Evolutionary conservation across 2,329 filamentous ascomycete species (phyloP).

Genomic region (Cyphellophora attinorum): DNA sequence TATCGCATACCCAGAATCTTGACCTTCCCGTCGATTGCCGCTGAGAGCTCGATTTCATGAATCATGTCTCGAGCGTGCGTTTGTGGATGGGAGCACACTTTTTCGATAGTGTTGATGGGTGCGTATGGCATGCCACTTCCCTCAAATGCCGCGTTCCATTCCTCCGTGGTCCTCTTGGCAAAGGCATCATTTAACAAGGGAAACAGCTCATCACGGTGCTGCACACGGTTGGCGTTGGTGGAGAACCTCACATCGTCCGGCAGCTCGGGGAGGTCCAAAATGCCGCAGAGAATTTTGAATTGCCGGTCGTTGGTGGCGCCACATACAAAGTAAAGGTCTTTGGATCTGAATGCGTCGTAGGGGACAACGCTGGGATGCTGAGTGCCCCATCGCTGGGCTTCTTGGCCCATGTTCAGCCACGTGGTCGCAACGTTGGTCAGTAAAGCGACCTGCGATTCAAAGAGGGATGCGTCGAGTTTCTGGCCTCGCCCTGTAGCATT

Average conservation of each 20-base stretch:
- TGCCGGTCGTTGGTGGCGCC: slow-evolving; percentile 65
- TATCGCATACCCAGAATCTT: slow-evolving; percentile 20
- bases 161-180: slow-evolving; percentile 25
- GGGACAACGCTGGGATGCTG: slow-evolving; percentile 39
- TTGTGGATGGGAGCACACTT: slow-evolving; percentile 36
- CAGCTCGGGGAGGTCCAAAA: slow-evolving; percentile 50
- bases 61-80: slow-evolving; percentile 31
- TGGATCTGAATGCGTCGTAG: slow-evolving; percentile 51
- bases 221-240: slow-evolving; percentile 54
- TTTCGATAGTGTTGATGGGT: slow-evolving; percentile 36
- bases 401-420: slow-evolving; percentile 9
- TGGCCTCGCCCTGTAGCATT: slow-evolving; percentile 6
- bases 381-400: slow-evolving; percentile 32
- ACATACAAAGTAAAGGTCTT: slow-evolving; percentile 60
- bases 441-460: slow-evolving; percentile 27
- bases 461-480: slow-evolving; percentile 33
- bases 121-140: slow-evolving; percentile 37
- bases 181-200: slow-evolving; percentile 26
- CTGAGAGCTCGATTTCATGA: slow-evolving; percentile 16
- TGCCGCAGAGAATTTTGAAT: slow-evolving; percentile 55
- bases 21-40: slow-evolving; percentile 18
- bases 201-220: slow-evolving; percentile 32
- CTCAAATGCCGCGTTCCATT: slow-evolving; percentile 32
- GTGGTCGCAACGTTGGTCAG: slow-evolving; percentile 11
- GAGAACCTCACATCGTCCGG: slow-evolving; percentile 49